Base-by-base conservation (phyloP, 2,329 filamentous ascomycete species). In the Phialophora expanda region DNA sequence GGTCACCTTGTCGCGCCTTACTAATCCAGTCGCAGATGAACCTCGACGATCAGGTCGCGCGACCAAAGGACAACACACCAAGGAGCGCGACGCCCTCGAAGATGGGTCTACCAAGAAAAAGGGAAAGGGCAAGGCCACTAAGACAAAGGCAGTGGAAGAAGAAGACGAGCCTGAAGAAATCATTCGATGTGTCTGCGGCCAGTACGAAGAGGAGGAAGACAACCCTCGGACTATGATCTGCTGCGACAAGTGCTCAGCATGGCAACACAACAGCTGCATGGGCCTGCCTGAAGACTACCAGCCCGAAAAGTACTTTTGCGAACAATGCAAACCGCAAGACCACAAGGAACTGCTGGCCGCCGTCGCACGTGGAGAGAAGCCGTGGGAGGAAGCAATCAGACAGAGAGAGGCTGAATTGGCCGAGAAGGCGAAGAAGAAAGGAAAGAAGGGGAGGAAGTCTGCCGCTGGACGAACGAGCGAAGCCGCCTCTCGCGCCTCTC, bases 191-290 rank as follows among this genome's bases (percentile, higher is more conserved):
- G 90, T 97, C 57, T 99, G 94, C 75, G 94, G 95, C 71, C 90
- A 92, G 66, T 91, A 91, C 53, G 90, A 91, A 72, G 90, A 93
- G 71, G 90, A 93, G 66, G 91, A 94, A 72, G 91, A 96, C 72
- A 89, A 91, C 14, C 91, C 90, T 71, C 90, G 95, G 73, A 89
- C 93, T 60, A 98, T 96, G 93, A 97, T 99, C 74, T 92, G 91
- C 67, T 99, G 95, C 81, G 95, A 99, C 78, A 87, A 86, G 55
- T 99, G 95, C 78, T 88, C 87, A 56, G 94, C 90, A 50, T 99
- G 95, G 95, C 95, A 99, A 79, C 95, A 99, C 79, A 97, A 97
- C 75, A 89, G 96, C 69, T 99, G 95, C 76, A 92, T 99, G 83
- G 92, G 92, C 61, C 87, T 97, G 74, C 87, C 89, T 55, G 92